phyloP scores from a whole-genome alignment of 148 eudicot species.

The Nepenthes mirabilis region DNA sequence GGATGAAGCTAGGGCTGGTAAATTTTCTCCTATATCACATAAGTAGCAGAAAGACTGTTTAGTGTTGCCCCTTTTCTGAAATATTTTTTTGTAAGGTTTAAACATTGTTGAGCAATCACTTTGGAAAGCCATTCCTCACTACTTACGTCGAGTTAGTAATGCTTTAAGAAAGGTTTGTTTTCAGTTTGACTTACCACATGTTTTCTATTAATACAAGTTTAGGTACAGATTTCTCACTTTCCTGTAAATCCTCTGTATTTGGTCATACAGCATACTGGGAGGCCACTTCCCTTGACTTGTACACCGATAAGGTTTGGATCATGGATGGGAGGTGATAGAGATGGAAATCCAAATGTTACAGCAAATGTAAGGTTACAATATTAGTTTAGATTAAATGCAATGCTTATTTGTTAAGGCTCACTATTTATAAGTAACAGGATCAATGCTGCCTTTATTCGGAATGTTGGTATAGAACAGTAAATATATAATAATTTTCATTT shows the following conservation, averaged over 20 bases:
- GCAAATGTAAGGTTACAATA: constrained; percentile 42
- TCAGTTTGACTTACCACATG: background rate
- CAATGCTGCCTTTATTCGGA: too few relatives aligned
- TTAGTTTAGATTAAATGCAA: background rate
- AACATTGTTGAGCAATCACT: constrained; percentile 92
- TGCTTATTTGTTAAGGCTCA: background rate
- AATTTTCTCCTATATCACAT: constrained; percentile 5
- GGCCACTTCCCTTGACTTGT: constrained; percentile 77
- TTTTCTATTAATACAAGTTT: background rate
- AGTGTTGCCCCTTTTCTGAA: background rate
- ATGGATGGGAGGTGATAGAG: constrained; percentile 99
- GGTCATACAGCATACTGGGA: constrained; percentile 68
- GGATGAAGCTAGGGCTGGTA: constrained; percentile 96
- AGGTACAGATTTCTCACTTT: background rate
- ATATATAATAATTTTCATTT: too few relatives aligned
- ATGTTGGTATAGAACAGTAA: too few relatives aligned
- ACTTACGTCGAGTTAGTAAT: constrained; percentile 81
- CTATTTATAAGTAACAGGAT: background rate
- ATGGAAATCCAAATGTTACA: constrained; percentile 96
- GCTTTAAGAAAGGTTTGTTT: constrained; percentile 70
- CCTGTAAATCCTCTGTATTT: constrained; percentile 1
- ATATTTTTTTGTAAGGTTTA: constrained; percentile 30
- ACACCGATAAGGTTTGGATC: constrained; percentile 90
- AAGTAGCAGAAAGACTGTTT: background rate
- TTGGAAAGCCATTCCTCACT: constrained; percentile 89